Percentiles rank a stretch among this genome's conserved stretches.
Evolutionary conservation across 2,329 filamentous ascomycete genomes (phyloP).

Genomic region (Daldinia sp.): DNA sequence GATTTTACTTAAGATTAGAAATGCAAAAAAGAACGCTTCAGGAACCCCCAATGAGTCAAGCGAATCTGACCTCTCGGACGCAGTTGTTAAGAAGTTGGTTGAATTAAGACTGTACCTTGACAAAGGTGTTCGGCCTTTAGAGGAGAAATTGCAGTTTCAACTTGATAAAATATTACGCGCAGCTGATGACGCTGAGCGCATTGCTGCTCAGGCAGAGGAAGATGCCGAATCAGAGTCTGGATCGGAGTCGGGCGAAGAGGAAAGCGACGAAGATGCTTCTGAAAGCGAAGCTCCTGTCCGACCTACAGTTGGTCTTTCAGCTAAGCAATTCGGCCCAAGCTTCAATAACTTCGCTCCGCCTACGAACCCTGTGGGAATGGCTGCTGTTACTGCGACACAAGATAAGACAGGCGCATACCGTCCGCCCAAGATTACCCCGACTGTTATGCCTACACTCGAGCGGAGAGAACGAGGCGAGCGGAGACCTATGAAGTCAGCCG

Average conservation of each 20-base stretch:
- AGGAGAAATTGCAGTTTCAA: conserved; percentile 92
- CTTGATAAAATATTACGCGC: conserved; percentile 94
- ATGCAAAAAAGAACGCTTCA: conserved; percentile 53
- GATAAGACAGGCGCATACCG: conserved; percentile 81
- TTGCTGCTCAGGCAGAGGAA: conserved; percentile 52
- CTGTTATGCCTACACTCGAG: conserved; percentile 79
- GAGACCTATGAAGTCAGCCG: conserved; percentile 78
- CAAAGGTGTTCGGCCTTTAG: conserved; percentile 88
- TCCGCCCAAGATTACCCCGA: conserved; percentile 88
- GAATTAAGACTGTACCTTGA: conserved; percentile 94
- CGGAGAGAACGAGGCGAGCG: conserved; percentile 72
- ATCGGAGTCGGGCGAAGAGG: conserved; percentile 52
- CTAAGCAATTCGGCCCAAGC: conserved; percentile 55
- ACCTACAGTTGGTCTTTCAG: conserved; percentile 44
- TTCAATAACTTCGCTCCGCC: conserved; percentile 55
- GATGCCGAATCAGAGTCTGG: conserved; percentile 56
- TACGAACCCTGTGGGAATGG: conserved; percentile 51
- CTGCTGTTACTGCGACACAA: conserved; percentile 51
- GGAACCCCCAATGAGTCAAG: conserved; percentile 53
- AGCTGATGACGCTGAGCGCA: conserved; percentile 77
- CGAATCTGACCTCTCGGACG: conserved; percentile 65
- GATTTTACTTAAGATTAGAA: conserved; percentile 82
- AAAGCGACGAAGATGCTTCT: conserved; percentile 52
- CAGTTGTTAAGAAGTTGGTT: conserved; percentile 86
- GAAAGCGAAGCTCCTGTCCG: conserved; percentile 42